Evolutionary conservation across 129 eudicot genomes (phyloP), one percentile per base, ranked within the genome.

Genomic region (Silybum marianum): DNA sequence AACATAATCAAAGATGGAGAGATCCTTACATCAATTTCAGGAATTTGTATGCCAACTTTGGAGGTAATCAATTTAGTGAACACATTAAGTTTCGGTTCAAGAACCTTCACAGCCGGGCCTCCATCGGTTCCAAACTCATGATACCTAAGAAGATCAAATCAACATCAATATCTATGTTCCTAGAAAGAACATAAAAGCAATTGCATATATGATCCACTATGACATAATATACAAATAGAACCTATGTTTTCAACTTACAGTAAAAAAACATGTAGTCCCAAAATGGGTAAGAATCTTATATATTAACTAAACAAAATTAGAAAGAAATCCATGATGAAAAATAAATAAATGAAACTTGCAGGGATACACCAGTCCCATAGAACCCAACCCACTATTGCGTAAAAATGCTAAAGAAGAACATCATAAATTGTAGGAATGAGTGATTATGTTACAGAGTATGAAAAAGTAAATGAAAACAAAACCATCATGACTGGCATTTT

Each of bases 91-190:
- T 85, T 85, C 2, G 88, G 85, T 71, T 85, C 85, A 81, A 81
- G 85, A 40, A 73, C 54, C 74, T 76, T 81, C 13, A 82, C 85
- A 81, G 58, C 71, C 2, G 88, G 85, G 12, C 88, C 88, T 11
- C 88, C 88, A 71, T 85, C 88, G 32, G 78, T 78, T 78, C 88
- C 88, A 81, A 69, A 85, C 46, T 85, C 85, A 46, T 10, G 22
- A 81, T 80, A 85, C 88, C 88, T 85, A 65, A 72, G 42, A 73
- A 60, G 18, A 76, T 71, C 48, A 76, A 80, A 66, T 46, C 34
- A 73, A 73, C 72, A 78, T 78, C 83, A 84, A 28, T 30, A 66
- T 42, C 79, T 6, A 21, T 7, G 54, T 38, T 70, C 66, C 30
- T 16, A 11, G n/a, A 48, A 62, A 28, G 62, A 22, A 72, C 38